A percentile compares a stretch with the other conserved stretches of the same genome.
Evolutionary conservation across 768 basidiomycete genomes (phyloP).

Genomic region (Termitomyces sp.): DNA sequence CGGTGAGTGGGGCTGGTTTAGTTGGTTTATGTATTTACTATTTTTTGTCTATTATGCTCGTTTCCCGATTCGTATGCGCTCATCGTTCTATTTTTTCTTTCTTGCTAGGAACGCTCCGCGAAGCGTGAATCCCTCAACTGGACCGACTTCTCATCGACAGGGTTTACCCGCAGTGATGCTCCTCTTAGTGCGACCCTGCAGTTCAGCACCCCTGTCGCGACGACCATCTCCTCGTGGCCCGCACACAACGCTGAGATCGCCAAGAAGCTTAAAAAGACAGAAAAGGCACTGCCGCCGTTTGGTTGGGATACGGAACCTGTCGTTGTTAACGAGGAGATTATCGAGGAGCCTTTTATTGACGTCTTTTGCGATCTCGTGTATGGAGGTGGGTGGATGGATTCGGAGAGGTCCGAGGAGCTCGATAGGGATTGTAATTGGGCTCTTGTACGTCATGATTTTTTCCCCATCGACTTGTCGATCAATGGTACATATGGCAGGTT

Average conservation of each 20-base stretch:
- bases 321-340: conserved; percentile 67
- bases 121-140: conserved; percentile 86
- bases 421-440: conserved; percentile 93
- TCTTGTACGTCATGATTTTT: too few relatives aligned
- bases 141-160: conserved; percentile 82
- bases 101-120: conserved; percentile 47
- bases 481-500: conserved; percentile 43
- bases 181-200: conserved; percentile 78
- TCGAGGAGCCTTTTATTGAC: conserved; percentile 89
- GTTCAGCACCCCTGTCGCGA: conserved; percentile 51
- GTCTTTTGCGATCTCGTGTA: conserved; percentile 81
- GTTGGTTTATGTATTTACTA: background rate
- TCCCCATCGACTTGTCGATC: too few relatives aligned
- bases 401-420: conserved; percentile 63
- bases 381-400: conserved; percentile 82
- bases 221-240: conserved; percentile 66
- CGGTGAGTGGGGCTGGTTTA: too few relatives aligned
- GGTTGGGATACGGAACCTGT: conserved; percentile 91
- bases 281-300: conserved; percentile 78
- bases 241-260: conserved; percentile 65
- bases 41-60: background rate
- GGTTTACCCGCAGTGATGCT: conserved; percentile 76
- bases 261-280: conserved; percentile 79
- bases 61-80: background rate
- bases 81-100: background rate